Base-by-base conservation (phyloP, 2,329 filamentous ascomycete species). In the Ceratocystis smalleyi region DNA sequence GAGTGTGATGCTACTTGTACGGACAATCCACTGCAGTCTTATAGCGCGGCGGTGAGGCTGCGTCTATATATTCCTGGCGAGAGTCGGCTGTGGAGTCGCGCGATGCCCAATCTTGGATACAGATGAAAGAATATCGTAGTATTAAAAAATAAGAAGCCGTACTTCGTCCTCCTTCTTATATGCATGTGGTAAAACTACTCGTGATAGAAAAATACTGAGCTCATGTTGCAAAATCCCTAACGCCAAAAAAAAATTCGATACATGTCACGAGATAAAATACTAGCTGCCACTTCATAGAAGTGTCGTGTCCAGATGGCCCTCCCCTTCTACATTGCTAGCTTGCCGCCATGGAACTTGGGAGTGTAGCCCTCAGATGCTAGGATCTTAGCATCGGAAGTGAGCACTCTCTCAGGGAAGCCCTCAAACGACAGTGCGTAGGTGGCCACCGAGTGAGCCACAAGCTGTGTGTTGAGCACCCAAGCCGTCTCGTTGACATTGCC, bases 371-470 rank as follows among this genome's bases (percentile, higher is more conserved):
- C 65, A 8, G 68, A 67, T 30, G 67, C 66, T 47, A 68, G 69
- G 6, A 55, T 43, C 1, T 70, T 67, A 61, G 68, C 67, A 1
- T 73, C 68, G 8, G 73, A 70, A 1, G 72, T 68, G 12, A 71
- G 68, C 1, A 72, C 73, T 30, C 83, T 76, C 73, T 83, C 72
- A 0, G 85, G 85, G 73, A 88, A 86, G 8, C 79, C 82, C 3
- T 86, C 76, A 68, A 88, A 84, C 0, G 83, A 86, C 2, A 75
- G 71, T 10, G 85, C 86, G 69, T 83, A 89, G 0, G 83, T 85
- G 1, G 85, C 87, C n/a, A 89, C 82, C 0, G 84, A 84, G 73
- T 88, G 84, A 2, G 87, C 86, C 68, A 91, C 85, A 43, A 85
- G 75, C 80, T 82, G 81, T 6, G 82, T 81, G 72, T 84, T 85